Percentiles rank a stretch among this genome's conserved stretches.
Conservation (phyloP, 257 asterid species). For the Orobanche coerulescens region DNA sequence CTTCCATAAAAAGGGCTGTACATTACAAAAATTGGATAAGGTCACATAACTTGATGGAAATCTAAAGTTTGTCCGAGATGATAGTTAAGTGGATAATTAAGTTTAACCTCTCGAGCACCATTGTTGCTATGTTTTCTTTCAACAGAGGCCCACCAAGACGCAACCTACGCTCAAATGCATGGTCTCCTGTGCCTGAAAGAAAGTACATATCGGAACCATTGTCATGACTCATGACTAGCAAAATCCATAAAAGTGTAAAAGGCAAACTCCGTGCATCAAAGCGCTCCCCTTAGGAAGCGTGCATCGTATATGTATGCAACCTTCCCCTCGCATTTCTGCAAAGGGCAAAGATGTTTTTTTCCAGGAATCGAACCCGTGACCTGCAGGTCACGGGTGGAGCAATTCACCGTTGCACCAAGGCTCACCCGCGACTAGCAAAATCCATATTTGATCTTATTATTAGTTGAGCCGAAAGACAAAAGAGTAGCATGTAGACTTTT, state of each 20-base stretch:
- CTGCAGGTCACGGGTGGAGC: too few relatives aligned
- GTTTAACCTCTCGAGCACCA: constrained; percentile 92
- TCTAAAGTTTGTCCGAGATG: background rate
- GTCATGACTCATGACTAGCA: background rate
- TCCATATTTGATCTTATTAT: background rate
- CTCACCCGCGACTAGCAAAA: too few relatives aligned
- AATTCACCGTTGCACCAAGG: too few relatives aligned
- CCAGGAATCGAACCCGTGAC: too few relatives aligned
- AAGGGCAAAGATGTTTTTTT: too few relatives aligned
- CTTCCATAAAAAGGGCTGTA: constrained; percentile 93
- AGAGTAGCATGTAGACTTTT: background rate
- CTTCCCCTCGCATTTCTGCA: too few relatives aligned
- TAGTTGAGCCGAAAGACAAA: background rate
- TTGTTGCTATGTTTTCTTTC: constrained; percentile 89
- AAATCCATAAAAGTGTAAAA: too few relatives aligned
- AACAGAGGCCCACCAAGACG: constrained; percentile 91
- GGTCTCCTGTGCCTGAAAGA: constrained; percentile 87
- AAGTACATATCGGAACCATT: background rate
- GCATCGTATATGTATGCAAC: too few relatives aligned
- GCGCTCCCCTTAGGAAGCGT: too few relatives aligned
- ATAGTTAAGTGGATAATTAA: constrained; percentile 4
- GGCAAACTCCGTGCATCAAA: too few relatives aligned
- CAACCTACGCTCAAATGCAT: constrained; percentile 79
- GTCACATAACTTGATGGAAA: constrained; percentile 11
- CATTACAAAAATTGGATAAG: constrained; percentile 18